Base-by-base conservation (phyloP, 1,284 basidiomycete species). In the Apiotrichum brassicae region DNA sequence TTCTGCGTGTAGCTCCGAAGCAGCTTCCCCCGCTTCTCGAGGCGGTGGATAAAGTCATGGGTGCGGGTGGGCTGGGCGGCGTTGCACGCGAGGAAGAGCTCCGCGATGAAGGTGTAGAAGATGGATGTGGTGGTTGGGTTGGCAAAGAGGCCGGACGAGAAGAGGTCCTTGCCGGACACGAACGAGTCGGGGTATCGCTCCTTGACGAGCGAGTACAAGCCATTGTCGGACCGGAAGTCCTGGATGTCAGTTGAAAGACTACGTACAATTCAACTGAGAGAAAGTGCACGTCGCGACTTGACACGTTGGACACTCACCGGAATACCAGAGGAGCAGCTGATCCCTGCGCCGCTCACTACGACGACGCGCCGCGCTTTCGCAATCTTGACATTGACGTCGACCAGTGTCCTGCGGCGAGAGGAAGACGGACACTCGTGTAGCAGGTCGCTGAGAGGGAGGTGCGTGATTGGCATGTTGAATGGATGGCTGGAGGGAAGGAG, bases 1-100 rank as follows among this genome's bases (percentile, higher is more conserved):
- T 95, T 97, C 71, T 95, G 92, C 0, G 93, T 95, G 70, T 97
- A 97, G 3, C 84, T 87, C 46, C 92, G 82, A 25, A 94, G 73
- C 1, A 97, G 76, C 64, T 86, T 90, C 46, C 86, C 86, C 72
- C 90, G 89, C 11, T 78, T 70, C 59, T 94, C 86, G 0, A 97
- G 80, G 6, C 82, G 84, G 63, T 85, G 85, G 53, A 97, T 82
- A 71, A 97, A 93, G 51, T 80, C 79, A 70, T 97, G 93, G 4
- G 93, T 95, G 2, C 82, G 79, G 6, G 90, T 85, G 3, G 89
- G 89, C 41, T 80, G 69, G n/a, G 90, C 88, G 32, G 73, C 72
- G 64, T 90, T 84, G 58, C 94, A 84, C 44, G 87, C 83, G 40
- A 79, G 76, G 64, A 92, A 91, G 51, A 97, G 82, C 63, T 87